These are phyloP conservation scores for Houttuynia cordata DNA, from an alignment of 164 flowering plant genomes.

Conservation along the genomic window DNA sequence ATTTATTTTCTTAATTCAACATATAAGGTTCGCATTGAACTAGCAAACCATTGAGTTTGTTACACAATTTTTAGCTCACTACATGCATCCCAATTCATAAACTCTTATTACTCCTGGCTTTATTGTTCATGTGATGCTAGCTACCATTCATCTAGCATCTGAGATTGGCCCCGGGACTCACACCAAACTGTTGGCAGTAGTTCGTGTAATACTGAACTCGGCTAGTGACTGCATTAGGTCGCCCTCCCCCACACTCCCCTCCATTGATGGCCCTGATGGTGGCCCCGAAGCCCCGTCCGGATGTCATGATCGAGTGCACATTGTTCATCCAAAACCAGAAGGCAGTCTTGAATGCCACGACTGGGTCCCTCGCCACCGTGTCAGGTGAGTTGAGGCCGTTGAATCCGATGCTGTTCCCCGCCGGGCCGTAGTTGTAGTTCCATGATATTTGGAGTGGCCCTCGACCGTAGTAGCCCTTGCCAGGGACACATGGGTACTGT, in stretches of 20 bases:
- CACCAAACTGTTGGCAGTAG: constrained; percentile 32
- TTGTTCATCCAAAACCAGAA: constrained; percentile 34
- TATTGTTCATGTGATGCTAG: background rate
- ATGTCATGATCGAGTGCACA: constrained; percentile 10
- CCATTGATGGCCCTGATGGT: constrained; percentile 28
- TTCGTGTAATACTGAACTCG: constrained; percentile 24
- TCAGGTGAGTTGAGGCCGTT: constrained; percentile 23
- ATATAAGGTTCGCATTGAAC: too few species aligned
- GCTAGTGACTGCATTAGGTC: constrained; percentile 7
- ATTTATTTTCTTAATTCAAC: too few species aligned
- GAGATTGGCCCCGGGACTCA: constrained; percentile 34
- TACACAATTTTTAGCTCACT: too few species aligned
- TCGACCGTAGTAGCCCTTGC: constrained; percentile 20
- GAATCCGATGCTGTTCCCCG: constrained; percentile 27
- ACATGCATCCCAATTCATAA: too few species aligned
- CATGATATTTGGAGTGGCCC: constrained; percentile 30
- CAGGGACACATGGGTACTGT: constrained; percentile 16
- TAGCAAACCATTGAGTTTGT: too few species aligned
- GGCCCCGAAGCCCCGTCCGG: constrained; percentile 24
- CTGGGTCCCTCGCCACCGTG: constrained; percentile 18
- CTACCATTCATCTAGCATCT: constrained; percentile 13
- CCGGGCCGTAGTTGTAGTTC: constrained; percentile 28
- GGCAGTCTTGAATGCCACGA: constrained; percentile 24
- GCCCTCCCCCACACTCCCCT: constrained; percentile 14
- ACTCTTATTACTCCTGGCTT: too few species aligned